phyloP scores from a whole-genome alignment of 495 filamentous ascomycete genomes.

The Penicillium alfredii region DNA sequence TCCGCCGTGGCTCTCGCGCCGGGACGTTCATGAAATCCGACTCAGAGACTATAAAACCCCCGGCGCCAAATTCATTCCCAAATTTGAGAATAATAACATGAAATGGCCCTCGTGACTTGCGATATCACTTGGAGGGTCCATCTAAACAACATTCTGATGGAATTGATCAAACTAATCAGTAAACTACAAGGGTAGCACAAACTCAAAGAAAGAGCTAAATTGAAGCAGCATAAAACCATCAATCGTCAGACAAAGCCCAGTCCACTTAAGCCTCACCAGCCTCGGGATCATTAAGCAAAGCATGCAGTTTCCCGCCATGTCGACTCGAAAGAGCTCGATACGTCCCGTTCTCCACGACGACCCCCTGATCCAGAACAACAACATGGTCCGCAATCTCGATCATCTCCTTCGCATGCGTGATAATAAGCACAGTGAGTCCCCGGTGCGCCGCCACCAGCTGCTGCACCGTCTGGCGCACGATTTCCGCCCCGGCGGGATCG shows the following conservation, averaged over 20 bases:
- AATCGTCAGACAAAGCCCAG: too few species aligned
- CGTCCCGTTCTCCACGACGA: slow-evolving; percentile 58
- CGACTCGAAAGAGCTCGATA: slow-evolving; percentile 48
- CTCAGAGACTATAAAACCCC: too few species aligned
- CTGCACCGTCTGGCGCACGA: slow-evolving; percentile 58
- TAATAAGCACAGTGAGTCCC: slow-evolving; percentile 53
- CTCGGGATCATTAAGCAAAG: slow-evolving; percentile 25
- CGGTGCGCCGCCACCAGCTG: slow-evolving; percentile 29
- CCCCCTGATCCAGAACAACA: slow-evolving; percentile 62
- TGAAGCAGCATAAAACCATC: too few species aligned
- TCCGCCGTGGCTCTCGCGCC: too few species aligned
- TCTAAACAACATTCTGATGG: too few species aligned
- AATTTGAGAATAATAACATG: too few species aligned
- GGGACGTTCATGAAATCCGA: too few species aligned
- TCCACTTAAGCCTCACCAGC: background rate
- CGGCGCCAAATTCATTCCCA: too few species aligned
- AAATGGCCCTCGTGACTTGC: too few species aligned
- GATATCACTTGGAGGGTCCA: too few species aligned
- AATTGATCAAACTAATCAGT: too few species aligned
- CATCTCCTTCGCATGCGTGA: slow-evolving; percentile 79
- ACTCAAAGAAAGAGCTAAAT: background rate
- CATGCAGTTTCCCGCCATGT: slow-evolving; percentile 35
- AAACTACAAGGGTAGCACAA: too few species aligned
- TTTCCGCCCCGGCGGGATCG: slow-evolving; percentile 62
- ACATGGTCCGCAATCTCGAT: slow-evolving; percentile 70